Base-by-base conservation (phyloP, 2,329 filamentous ascomycete genomes). In the Aureobasidium sp. region DNA sequence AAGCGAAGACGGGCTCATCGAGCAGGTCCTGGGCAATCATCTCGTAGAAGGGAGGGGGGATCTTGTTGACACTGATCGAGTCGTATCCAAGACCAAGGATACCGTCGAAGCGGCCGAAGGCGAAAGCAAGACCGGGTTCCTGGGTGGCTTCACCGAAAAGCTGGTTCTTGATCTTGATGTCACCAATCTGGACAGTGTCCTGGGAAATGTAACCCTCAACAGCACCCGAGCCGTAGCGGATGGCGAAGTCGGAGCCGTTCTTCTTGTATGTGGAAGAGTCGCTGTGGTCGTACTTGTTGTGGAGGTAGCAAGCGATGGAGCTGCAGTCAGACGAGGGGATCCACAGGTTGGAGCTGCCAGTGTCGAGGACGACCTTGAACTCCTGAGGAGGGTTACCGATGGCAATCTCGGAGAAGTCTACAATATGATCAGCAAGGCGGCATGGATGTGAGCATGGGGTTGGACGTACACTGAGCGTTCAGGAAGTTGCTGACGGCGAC, bases 311-410 rank as follows among this genome's bases (percentile, higher is more conserved):
- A 67, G 94, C 95, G 73, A 99, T 99, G 73, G 92, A 97, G 73
- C 84, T 87, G 77, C 95, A 99, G 73, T 91, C 83, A 62, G 85
- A 82, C 27, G 92, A 96, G 42, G 95, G 95, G 64, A 99, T 92
- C 95, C 95, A 99, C 66, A 99, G 85, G 82, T 99, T 99, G 76
- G 94, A 97, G 83, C 91, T 97, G 71, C 94, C 94, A 31, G 94
- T 99, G 77, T 99, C 94, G 67, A 99, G 88, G 67, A 99, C 89
- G 68, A 99, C 95, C 85, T 99, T 99, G 87, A 99, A 99, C 69
- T 80, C 83, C 81, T 99, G 94, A 37, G 94, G 87, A 67, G 94
- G 94, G 53, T 87, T 93, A 67, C 94, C 94, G 75, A 99, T 85
- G 69, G 86, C 84, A 76, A 99, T 97, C 77, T 97, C 91, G 69